Base-by-base conservation (phyloP, 2,329 filamentous ascomycete species). In the Phyllachora maydis region DNA sequence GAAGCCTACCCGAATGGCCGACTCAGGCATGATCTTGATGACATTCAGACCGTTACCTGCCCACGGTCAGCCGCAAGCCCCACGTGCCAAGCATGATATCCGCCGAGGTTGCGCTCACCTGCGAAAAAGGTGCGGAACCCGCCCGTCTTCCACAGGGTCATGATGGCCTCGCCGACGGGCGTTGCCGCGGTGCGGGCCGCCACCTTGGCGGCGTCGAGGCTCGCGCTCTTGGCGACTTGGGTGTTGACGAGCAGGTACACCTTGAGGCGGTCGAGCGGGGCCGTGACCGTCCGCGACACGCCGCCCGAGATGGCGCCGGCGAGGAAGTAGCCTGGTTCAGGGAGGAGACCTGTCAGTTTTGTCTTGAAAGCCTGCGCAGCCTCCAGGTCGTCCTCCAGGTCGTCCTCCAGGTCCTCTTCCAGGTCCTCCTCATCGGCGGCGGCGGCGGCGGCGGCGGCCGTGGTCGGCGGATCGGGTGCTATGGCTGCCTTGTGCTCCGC, bases 1-100 rank as follows among this genome's bases (percentile, higher is more conserved):
- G 17, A 17, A 23, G 35, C 35, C 18, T 40, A 56, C 54, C 38
- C 93, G 91, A 43, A 98, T 92, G 14, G 88, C 85, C 14, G 85
- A 93, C 52, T 98, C 88, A 0, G 88, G 88, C 81, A 95, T 92
- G 30, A 98, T 88, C 48, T 98, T 98, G 40, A 93, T 49, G 3
- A 98, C 82, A 37, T 98, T 98, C 35, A 98, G 56, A 4, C 88
- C 88, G 40, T 98, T 98, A 18, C 88, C 83, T 91, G 36, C 14
- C 7, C 11, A 26, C 16, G n/a, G 17, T 22, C 22, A 19, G 7
- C 12, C 6, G 11, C 16, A 16, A 11, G 16, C 11, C 12, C 7
- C 8, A 12, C 2, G 10, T 5, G 11, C 15, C n/a, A n/a, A n/a
- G n/a, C n/a, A n/a, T n/a, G n/a, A n/a, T n/a, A n/a, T 20, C 4